These are phyloP conservation scores for Gossypium bickii DNA, from an alignment of 345 rosid genomes.

Conservation along the genomic window DNA sequence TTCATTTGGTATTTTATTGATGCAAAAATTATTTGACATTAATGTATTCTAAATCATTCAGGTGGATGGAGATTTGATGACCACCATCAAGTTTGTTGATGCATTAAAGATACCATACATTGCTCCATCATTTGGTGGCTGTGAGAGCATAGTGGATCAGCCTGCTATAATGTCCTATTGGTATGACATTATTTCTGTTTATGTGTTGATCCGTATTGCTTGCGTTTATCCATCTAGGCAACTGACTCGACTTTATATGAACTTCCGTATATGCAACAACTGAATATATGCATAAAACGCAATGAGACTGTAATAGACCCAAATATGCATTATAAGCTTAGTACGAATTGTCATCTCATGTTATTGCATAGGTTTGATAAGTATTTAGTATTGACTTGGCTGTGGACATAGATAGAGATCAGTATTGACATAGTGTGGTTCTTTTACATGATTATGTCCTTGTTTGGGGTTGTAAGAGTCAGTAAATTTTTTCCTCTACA, in stretches of 20 bases:
- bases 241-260: not conserved
- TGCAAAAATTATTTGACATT: not conserved
- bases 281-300: too few relatives aligned
- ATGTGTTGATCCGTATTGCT: conserved; percentile 7
- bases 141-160: conserved; percentile 99
- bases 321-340: not conserved
- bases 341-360: not conserved
- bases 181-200: conserved; percentile 30
- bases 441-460: not conserved
- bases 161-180: conserved; percentile 99
- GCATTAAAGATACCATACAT: conserved; percentile 90
- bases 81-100: conserved; percentile 78
- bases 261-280: not conserved
- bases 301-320: not conserved
- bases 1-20: not conserved
- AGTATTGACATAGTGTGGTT: too few relatives aligned
- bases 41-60: conserved; percentile 20
- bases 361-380: not conserved
- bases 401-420: not conserved
- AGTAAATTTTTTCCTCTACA: not conserved
- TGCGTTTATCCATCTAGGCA: not conserved
- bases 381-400: not conserved
- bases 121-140: conserved; percentile 97
- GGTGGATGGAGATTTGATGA: conserved; percentile 78
- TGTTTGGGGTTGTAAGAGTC: not conserved